Evolutionary conservation across 345 rosid genomes (phyloP), one percentile per base, ranked within the genome.

Genomic region (Populus deltoides): DNA sequence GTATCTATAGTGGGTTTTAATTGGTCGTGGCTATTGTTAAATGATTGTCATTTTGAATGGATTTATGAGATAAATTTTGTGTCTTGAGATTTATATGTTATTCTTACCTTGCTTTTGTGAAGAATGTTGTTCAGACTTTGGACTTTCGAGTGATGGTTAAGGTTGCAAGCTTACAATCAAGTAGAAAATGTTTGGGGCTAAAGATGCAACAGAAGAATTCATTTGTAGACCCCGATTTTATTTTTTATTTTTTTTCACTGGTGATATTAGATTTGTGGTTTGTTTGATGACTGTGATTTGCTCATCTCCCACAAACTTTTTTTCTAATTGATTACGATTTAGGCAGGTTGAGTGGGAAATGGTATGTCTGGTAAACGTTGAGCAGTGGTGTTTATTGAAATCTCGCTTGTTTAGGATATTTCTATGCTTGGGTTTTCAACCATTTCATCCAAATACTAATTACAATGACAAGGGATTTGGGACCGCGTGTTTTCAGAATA

Each of bases 401-500:
- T 20, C 29, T 70, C 62, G 41, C 47, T 72, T 57, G 20, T 45
- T 31, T 31, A 11, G 20, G 71, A 66, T 76, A 66, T 72, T 77
- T 77, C 51, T 68, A 13, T 59, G 25, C 66, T 45, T 25, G 76
- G 51, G 53, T 9, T 47, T 29, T 81, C 24, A 77, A 67, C 16
- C 43, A 57, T 67, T 67, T 77, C 36, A 24, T 41, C 70, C 27
- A 66, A 31, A 22, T 65, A 47, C 35, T 29, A 38, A 51, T 66
- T 59, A 38, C 39, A 36, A n/a, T 51, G 57, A 24, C 39, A 35
- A 29, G 45, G 53, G 49, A 9, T 49, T 53, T 51, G 41, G 79
- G 77, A 66, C 75, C 76, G 18, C 47, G 35, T 17, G 53, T 77
- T 72, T 71, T 53, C 45, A 25, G 43, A 43, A 65, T 33, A 62